Evolutionary conservation across 495 filamentous ascomycete species (phyloP).

Genomic region (Choiromyces venosus): DNA sequence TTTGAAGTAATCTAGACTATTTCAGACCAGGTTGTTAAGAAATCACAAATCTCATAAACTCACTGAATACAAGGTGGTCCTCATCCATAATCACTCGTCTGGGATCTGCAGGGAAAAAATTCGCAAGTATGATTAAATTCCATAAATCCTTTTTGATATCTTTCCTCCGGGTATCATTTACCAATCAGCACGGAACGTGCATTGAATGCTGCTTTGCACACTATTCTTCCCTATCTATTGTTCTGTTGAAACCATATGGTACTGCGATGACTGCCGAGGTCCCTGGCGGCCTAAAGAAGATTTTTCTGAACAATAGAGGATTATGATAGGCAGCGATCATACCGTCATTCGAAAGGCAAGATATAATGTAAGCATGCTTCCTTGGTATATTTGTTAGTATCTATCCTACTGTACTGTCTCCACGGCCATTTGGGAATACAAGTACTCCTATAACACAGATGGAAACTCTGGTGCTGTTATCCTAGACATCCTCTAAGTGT

Average conservation of each 20-base stretch:
- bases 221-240: neutral
- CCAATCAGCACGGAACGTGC: neutral
- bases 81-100: neutral
- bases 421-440: neutral
- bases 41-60: neutral
- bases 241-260: neutral
- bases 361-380: neutral
- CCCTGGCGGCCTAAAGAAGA: neutral
- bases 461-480: neutral
- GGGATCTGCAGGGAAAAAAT: neutral
- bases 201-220: neutral
- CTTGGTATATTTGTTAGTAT: neutral
- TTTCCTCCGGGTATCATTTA: neutral
- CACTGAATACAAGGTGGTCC: neutral
- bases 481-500: no score
- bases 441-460: neutral
- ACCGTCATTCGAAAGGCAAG: neutral
- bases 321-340: neutral
- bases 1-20: no score
- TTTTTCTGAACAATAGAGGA: neutral
- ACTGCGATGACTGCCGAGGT: accelerated
- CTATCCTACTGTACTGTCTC: neutral
- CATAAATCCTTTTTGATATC: neutral
- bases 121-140: neutral
- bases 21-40: neutral